A percentile compares a stretch with the other conserved stretches of the same genome.
Conservation (phyloP, 1,139 yeast species). For the Lizanozyma gosingica region DNA sequence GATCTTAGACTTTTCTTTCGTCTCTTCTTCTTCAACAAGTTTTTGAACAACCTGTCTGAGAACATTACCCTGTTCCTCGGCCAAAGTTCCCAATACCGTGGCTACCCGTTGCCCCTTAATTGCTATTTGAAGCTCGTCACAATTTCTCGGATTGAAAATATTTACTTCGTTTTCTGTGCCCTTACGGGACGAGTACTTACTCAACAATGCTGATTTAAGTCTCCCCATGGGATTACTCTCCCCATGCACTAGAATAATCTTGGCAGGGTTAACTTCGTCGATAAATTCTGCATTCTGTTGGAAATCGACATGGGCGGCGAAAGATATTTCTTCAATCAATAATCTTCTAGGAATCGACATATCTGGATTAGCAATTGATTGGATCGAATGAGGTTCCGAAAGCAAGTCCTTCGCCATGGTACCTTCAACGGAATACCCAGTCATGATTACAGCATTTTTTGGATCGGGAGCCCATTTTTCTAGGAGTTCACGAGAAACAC, state of each 20-base stretch:
- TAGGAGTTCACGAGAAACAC: constrained; percentile 80
- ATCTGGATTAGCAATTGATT: constrained; percentile 73
- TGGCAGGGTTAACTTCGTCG: constrained; percentile 75
- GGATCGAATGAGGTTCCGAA: constrained; percentile 83
- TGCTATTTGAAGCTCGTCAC: constrained; percentile 67
- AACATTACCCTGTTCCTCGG: constrained; percentile 38
- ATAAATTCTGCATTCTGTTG: constrained; percentile 89
- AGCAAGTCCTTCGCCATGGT: constrained; percentile 90
- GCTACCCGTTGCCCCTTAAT: constrained; percentile 84
- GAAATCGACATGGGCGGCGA: constrained; percentile 98
- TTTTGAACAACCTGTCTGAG: constrained; percentile 26
- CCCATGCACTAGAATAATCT: constrained; percentile 91
- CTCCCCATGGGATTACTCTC: constrained; percentile 98
- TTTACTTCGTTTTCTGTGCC: constrained; percentile 89
- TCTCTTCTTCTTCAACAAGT: constrained; percentile 10
- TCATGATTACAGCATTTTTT: constrained; percentile 74
- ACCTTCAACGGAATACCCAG: constrained; percentile 98
- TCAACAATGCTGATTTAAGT: constrained; percentile 80
- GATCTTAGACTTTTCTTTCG: constrained; percentile 13
- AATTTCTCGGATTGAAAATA: constrained; percentile 87
- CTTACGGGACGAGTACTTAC: constrained; percentile 74
- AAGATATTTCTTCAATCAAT: constrained; percentile 88
- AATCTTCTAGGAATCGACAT: constrained; percentile 78
- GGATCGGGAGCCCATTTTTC: constrained; percentile 98
- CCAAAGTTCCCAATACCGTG: constrained; percentile 72